These are phyloP conservation scores for Xenoacremonium recifei DNA, from an alignment of 2,329 filamentous ascomycete species.

Conservation along the genomic window DNA sequence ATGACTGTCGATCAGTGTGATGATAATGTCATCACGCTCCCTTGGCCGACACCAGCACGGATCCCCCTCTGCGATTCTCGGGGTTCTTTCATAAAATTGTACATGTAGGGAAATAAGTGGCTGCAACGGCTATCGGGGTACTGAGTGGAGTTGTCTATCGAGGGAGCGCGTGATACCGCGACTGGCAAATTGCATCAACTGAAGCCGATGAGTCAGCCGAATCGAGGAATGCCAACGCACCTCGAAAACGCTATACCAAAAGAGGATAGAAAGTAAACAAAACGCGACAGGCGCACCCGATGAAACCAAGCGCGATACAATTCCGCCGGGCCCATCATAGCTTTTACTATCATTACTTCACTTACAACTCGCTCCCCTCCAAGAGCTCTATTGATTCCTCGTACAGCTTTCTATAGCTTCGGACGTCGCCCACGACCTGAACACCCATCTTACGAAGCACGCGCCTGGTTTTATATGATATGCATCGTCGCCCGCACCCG, in stretches of 20 bases:
- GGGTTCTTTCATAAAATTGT: slow-evolving; percentile 6
- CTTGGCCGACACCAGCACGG: neutral
- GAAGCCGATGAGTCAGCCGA: neutral
- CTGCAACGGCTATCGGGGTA: no score
- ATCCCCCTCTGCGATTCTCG: slow-evolving; percentile 1
- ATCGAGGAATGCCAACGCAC: no score
- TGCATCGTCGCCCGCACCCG: slow-evolving; percentile 16
- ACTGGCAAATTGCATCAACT: no score
- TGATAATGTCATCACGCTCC: slow-evolving; percentile 20
- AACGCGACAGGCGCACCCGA: slow-evolving; percentile 25
- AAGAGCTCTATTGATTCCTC: no score
- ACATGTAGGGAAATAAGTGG: neutral
- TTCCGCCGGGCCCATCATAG: slow-evolving; percentile 15
- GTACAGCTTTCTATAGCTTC: no score
- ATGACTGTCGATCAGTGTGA: slow-evolving; percentile 15
- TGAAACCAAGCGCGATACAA: slow-evolving; percentile 21
- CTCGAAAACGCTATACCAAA: slow-evolving; percentile 32
- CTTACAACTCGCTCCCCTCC: neutral
- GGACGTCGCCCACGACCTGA: slow-evolving; percentile 4
- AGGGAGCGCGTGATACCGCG: no score
- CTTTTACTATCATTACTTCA: slow-evolving; percentile 13
- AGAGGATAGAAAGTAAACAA: slow-evolving; percentile 43
- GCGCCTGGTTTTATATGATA: slow-evolving; percentile 12
- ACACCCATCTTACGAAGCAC: slow-evolving; percentile 2
- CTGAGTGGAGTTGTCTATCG: no score